phyloP scores from a whole-genome alignment of 2,329 filamentous ascomycete species.

The Gremmenia infestans region DNA sequence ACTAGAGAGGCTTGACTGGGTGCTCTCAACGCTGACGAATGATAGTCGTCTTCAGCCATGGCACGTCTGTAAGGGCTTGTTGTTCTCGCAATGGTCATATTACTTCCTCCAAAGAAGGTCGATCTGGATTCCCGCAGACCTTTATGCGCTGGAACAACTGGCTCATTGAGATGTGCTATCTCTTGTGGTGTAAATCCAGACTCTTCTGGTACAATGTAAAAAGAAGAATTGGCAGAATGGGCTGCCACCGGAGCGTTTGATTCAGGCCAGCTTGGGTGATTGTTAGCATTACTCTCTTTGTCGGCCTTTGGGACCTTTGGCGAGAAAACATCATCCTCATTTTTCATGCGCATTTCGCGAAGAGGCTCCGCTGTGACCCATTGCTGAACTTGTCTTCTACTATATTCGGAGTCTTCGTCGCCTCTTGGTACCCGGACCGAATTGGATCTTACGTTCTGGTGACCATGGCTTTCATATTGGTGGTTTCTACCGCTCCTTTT shows the following conservation, averaged over 20 bases:
- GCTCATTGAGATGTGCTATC: constrained; percentile 25
- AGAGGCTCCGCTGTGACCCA: constrained; percentile 19
- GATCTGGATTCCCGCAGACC: constrained; percentile 40
- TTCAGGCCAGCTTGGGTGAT: not conserved
- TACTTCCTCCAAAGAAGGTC: constrained; percentile 48
- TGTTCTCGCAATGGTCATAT: constrained; percentile 48
- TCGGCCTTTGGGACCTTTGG: constrained; percentile 2
- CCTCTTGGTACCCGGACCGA: constrained; percentile 7
- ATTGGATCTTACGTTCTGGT: constrained; percentile 12
- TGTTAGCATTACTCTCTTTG: not conserved
- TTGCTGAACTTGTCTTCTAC: constrained; percentile 17
- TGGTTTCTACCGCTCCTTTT: constrained; percentile 3
- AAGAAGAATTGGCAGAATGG: constrained; percentile 16
- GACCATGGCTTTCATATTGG: constrained; percentile 1
- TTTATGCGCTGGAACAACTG: constrained; percentile 23
- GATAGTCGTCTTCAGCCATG: constrained; percentile 30
- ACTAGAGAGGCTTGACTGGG: not conserved
- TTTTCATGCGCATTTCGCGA: constrained; percentile 11
- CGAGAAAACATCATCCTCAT: constrained; percentile 24
- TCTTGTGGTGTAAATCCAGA: constrained; percentile 25
- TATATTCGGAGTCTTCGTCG: constrained; percentile 15
- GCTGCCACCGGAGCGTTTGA: constrained; percentile 2
- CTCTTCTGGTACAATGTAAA: constrained; percentile 16
- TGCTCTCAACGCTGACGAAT: not conserved
- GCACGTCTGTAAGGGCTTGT: constrained; percentile 52